Conservation (phyloP, 1,284 basidiomycete genomes). For the Chalciporus piperatoides region DNA sequence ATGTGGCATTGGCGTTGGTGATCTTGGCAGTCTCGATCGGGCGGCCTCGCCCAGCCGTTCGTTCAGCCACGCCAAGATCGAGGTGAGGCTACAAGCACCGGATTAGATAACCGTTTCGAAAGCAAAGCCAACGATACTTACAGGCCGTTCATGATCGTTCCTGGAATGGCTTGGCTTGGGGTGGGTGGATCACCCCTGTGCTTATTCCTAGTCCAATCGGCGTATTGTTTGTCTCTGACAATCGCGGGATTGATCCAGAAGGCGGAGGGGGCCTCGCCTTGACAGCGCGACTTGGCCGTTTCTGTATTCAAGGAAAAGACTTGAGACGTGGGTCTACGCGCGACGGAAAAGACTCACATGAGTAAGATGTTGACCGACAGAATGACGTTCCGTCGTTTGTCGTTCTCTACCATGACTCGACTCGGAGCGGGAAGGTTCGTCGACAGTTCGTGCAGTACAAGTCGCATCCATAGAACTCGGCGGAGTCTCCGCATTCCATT, state of each 20-base stretch:
- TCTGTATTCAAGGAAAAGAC: slow-evolving; percentile 10
- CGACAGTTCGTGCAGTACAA: not conserved
- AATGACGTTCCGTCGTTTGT: slow-evolving; percentile 20
- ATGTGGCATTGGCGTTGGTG: too few relatives aligned
- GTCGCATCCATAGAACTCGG: not conserved
- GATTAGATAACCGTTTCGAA: slow-evolving; percentile 3
- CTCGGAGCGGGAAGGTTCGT: slow-evolving; percentile 5
- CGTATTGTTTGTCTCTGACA: slow-evolving; percentile 34
- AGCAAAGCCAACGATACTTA: slow-evolving; percentile 8
- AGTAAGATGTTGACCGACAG: slow-evolving; percentile 16
- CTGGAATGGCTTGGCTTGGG: slow-evolving; percentile 8
- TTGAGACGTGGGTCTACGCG: not conserved
- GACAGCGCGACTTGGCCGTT: slow-evolving; percentile 21
- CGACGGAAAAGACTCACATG: slow-evolving; percentile 20
- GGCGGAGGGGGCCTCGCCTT: slow-evolving; percentile 17
- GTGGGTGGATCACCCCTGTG: slow-evolving; percentile 12
- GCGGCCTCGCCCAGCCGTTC: slow-evolving; percentile 3
- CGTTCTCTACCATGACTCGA: slow-evolving; percentile 19
- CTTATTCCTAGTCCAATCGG: slow-evolving; percentile 31
- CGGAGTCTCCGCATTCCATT: not conserved
- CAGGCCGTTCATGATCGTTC: slow-evolving; percentile 23
- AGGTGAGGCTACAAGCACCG: slow-evolving; percentile 12
- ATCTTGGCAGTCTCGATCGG: not conserved
- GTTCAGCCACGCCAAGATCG: slow-evolving; percentile 5
- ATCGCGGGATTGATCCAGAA: slow-evolving; percentile 24